Percentiles rank a stretch among this genome's conserved stretches.
Evolutionary conservation across 2,329 filamentous ascomycete species (phyloP).

Genomic region (Hypoxylon sp.): DNA sequence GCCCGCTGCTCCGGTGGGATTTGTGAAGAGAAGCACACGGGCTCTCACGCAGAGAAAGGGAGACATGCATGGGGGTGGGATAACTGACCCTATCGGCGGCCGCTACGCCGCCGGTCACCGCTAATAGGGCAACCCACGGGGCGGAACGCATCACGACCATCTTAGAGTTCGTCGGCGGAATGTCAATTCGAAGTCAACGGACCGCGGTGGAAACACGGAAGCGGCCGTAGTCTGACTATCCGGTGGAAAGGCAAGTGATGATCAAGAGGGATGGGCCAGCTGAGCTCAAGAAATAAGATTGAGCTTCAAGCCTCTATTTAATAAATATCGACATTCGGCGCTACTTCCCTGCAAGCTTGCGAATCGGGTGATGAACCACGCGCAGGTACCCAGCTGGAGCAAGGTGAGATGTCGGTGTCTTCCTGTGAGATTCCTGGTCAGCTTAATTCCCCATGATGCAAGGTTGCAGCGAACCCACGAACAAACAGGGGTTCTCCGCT

Average conservation of each 20-base stretch:
- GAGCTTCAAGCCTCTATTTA: slow-evolving; percentile 31
- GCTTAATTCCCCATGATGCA: slow-evolving; percentile 24
- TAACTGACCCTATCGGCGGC: slow-evolving; percentile 33
- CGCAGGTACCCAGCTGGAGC: slow-evolving; percentile 26
- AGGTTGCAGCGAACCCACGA: slow-evolving; percentile 31
- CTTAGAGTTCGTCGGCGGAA: slow-evolving; percentile 15
- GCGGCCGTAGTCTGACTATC: slow-evolving; percentile 18
- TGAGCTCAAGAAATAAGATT: slow-evolving; percentile 7
- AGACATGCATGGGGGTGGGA: slow-evolving; percentile 7
- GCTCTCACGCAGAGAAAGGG: not conserved
- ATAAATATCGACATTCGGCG: slow-evolving; percentile 15
- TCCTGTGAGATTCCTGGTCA: slow-evolving; percentile 22
- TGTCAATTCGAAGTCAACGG: slow-evolving; percentile 19
- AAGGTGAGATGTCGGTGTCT: slow-evolving; percentile 27
- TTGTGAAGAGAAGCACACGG: slow-evolving; percentile 2
- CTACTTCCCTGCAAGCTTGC: slow-evolving; percentile 11
- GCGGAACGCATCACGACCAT: slow-evolving; percentile 37
- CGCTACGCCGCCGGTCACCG: slow-evolving; percentile 26
- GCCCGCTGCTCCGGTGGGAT: not conserved
- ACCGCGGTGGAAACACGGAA: slow-evolving; percentile 18
- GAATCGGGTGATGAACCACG: slow-evolving; percentile 40
- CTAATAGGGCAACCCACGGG: slow-evolving; percentile 36
- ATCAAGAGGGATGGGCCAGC: slow-evolving; percentile 22
- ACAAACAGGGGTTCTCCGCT: slow-evolving; percentile 41
- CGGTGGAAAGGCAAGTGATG: slow-evolving; percentile 18